Evolutionary conservation across 306 rosid genomes (phyloP), one percentile per base, ranked within the genome.

Genomic region (Acacia confusa): DNA sequence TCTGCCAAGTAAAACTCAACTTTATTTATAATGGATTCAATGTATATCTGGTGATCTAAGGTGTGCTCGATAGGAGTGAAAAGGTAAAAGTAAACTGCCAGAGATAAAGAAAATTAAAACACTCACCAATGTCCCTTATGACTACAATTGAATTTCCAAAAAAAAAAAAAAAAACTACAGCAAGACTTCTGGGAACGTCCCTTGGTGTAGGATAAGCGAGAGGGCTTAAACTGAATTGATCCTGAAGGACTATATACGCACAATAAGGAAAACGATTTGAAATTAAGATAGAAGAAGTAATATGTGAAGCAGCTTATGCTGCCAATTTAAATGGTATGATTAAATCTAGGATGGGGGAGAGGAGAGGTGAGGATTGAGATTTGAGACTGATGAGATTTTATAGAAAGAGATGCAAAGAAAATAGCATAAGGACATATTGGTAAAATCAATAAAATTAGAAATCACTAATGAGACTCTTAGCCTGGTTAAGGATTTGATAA

Each of bases 1-100:
- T 91, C 95, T 9, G 92, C 94, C 88, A 96, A 84, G 87, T 74
- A 89, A 86, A 76, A 73, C 87, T 93, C 98, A 52, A 91, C 97
- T 85, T 84, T 91, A 72, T 85, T 88, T 82, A 94, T 89, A 69
- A 96, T 84, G 69, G 99, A 93, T 73, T 96, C 97, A 58, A 93
- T 90, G 47, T 65, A 47, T 22, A 77, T 32, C 65, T 58, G 47
- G 66, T 41, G 47, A 17, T 78, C 44, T 41, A 24, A 53, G 13
- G 32, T 76, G 72, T 32, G 63, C 68, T 80, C 3, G 34, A 52
- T 19, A 71, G 34, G 75, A 60, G 43, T 28, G 57, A 58, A 75
- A 52, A 44, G 72, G 75, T 74, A 52, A 8, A 67, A 72, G 66
- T 19, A 20, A 22, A 60, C 32, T 30, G 32, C 3, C 1, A 30